A percentile compares a stretch with the other conserved stretches of the same genome.
These are phyloP conservation scores for Herpotrichia juniperi DNA, from an alignment of 2,329 filamentous ascomycete species.

Conservation along the genomic window DNA sequence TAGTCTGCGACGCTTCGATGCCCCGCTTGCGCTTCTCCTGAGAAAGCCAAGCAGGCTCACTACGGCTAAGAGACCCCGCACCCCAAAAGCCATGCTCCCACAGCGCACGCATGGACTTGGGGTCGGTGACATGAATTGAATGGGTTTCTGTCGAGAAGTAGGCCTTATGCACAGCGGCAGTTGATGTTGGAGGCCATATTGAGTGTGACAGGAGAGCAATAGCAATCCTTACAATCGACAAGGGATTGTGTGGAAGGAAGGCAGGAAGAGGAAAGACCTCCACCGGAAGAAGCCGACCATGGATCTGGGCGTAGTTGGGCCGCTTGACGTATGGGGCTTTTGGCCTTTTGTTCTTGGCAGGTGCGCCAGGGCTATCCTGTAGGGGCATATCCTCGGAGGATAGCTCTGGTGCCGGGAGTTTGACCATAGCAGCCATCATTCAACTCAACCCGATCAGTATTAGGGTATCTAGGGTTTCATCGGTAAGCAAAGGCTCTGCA, in stretches of 20 bases:
- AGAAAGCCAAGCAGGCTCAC: constrained; percentile 91
- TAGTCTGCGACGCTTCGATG: constrained; percentile 69
- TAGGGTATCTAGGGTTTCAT: neutral
- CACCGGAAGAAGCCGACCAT: constrained; percentile 80
- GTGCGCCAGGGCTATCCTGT: neutral
- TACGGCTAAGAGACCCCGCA: constrained; percentile 89
- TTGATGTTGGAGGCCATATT: constrained; percentile 67
- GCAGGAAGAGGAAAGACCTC: constrained; percentile 82
- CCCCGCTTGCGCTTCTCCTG: constrained; percentile 77
- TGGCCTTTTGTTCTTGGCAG: neutral
- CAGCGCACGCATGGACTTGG: constrained; percentile 74
- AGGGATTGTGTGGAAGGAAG: constrained; percentile 89
- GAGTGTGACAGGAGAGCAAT: constrained; percentile 79
- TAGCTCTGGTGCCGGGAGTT: neutral
- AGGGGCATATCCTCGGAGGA: neutral
- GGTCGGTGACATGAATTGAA: constrained; percentile 83
- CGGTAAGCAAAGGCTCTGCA: neutral
- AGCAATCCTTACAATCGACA: constrained; percentile 82
- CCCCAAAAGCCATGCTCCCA: constrained; percentile 99
- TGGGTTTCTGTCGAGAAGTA: constrained; percentile 82
- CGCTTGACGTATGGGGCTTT: constrained; percentile 31
- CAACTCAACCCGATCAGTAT: neutral
- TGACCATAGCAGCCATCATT: neutral
- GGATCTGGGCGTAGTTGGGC: constrained; percentile 74
- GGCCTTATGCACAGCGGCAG: constrained; percentile 71